phyloP scores from a whole-genome alignment of 169 alveolate species.

The Cryptosporidium baileyi region DNA sequence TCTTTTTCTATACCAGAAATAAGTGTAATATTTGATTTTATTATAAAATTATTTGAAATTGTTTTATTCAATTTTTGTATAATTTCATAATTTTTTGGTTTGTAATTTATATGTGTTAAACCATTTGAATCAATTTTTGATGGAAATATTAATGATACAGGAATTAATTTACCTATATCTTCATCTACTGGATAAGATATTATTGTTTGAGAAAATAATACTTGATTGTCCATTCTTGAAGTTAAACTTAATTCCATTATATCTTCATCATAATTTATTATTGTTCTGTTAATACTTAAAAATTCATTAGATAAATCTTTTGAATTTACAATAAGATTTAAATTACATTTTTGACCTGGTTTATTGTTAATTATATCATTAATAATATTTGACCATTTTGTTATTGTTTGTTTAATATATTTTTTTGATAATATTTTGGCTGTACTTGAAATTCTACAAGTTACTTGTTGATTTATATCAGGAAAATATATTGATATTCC shows the following conservation, averaged over 20 bases:
- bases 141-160: conserved; percentile 11
- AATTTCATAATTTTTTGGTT: background rate
- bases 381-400: conserved; percentile 42
- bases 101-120: background rate
- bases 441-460: conserved; percentile 1
- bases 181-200: conserved; percentile 28
- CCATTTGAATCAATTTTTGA: conserved; percentile 15
- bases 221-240: background rate
- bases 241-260: background rate
- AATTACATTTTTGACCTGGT: conserved; percentile 47
- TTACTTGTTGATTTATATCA: conserved; percentile 69
- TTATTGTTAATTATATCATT: conserved; percentile 20
- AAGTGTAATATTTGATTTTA: conserved; percentile 18
- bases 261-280: background rate
- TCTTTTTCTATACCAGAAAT: conserved; percentile 8
- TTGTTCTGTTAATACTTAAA: background rate
- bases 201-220: conserved; percentile 27
- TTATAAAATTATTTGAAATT: background rate
- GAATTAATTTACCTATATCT: conserved; percentile 1
- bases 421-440: conserved; percentile 25
- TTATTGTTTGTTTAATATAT: background rate
- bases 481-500: conserved; percentile 76
- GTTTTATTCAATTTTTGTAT: background rate
- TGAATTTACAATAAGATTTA: background rate
- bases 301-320: background rate